Evolutionary conservation across 2,329 filamentous ascomycete genomes (phyloP).

Genomic region (Pyricularia grisea): DNA sequence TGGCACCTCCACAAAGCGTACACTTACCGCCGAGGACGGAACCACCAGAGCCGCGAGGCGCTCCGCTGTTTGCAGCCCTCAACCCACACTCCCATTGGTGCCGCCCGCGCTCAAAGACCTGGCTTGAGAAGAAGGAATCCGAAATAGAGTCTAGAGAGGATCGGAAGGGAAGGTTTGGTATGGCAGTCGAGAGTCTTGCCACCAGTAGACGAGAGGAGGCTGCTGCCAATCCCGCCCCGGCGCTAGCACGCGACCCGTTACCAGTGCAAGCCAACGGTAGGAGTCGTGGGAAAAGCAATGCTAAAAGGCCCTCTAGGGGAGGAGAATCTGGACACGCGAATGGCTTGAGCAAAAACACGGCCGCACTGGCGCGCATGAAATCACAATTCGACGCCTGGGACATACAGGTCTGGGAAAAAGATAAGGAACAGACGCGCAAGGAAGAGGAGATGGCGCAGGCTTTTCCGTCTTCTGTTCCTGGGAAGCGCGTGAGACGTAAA

Average conservation of each 20-base stretch:
- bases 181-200: conserved; percentile 27
- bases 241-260: conserved; percentile 5
- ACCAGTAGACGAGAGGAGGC: conserved; percentile 14
- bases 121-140: conserved; percentile 34
- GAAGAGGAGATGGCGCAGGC: background rate
- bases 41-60: conserved; percentile 9
- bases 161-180: conserved; percentile 42
- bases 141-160: conserved; percentile 40
- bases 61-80: conserved; percentile 31
- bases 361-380: conserved; percentile 22
- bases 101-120: conserved; percentile 30
- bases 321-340: background rate
- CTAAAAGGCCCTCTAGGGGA: background rate
- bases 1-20: conserved; percentile 12
- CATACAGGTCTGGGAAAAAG: conserved; percentile 2
- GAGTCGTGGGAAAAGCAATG: background rate
- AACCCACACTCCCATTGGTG: conserved; percentile 42
- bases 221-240: conserved; percentile 5
- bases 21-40: conserved; percentile 9
- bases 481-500: background rate
- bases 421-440: conserved; percentile 5
- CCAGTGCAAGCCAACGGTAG: background rate
- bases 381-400: conserved; percentile 3
- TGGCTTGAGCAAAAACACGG: background rate
- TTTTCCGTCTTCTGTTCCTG: background rate